Conservation (phyloP, 768 basidiomycete species). For the Solioccasus polychromus region DNA sequence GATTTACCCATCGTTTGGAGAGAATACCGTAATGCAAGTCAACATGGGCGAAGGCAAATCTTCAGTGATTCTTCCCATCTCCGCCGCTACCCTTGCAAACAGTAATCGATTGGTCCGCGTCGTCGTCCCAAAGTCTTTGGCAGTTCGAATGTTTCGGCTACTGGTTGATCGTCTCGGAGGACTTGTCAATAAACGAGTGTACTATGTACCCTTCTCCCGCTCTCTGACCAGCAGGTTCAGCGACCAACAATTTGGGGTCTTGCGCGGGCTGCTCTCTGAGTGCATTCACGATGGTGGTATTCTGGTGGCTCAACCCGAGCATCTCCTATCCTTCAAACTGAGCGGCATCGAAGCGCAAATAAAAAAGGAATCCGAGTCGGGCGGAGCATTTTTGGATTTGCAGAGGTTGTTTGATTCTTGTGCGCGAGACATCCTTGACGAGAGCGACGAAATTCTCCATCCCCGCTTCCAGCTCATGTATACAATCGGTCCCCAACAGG, state of each 20-base stretch:
- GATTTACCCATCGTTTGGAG: slow-evolving; percentile 34
- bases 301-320: slow-evolving; percentile 47
- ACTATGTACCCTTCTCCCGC: slow-evolving; percentile 47
- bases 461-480: slow-evolving; percentile 1
- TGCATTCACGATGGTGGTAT: slow-evolving; percentile 39
- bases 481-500: neutral
- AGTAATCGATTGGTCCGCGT: slow-evolving; percentile 41
- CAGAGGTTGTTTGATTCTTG: neutral
- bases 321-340: slow-evolving; percentile 36
- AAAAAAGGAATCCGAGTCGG: neutral
- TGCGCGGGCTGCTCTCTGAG: too few relatives aligned
- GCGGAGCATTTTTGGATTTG: neutral
- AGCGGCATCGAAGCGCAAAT: slow-evolving; percentile 37
- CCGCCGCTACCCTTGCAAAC: slow-evolving; percentile 39
- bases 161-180: slow-evolving; percentile 38
- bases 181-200: slow-evolving; percentile 41
- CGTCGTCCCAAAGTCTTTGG: slow-evolving; percentile 43
- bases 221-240: slow-evolving; percentile 20
- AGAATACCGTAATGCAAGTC: slow-evolving; percentile 43
- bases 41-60: too few relatives aligned
- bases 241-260: slow-evolving; percentile 28
- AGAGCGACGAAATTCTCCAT: slow-evolving; percentile 24
- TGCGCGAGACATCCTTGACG: slow-evolving; percentile 17
- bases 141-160: slow-evolving; percentile 43
- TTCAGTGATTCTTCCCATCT: too few relatives aligned